phyloP scores from a whole-genome alignment of 257 asterid species.

The Solanum verrucosum region DNA sequence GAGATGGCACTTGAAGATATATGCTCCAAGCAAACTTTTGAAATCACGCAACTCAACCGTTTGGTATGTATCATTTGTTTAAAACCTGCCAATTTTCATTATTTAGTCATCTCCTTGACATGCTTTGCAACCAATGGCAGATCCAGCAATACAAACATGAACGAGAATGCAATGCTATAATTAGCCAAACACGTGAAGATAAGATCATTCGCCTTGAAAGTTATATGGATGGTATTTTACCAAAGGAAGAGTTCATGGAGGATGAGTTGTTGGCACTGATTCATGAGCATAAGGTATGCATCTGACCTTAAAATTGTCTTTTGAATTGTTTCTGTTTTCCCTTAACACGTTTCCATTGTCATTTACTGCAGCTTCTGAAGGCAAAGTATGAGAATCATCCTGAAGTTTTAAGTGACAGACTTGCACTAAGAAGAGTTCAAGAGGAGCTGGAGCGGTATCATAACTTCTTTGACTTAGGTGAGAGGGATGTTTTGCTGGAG shows the following conservation, averaged over 20 bases:
- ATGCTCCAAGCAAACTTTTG: constrained; percentile 63
- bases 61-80: constrained; percentile 38
- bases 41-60: constrained; percentile 83
- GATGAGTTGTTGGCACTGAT: constrained; percentile 63
- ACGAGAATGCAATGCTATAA: constrained; percentile 86
- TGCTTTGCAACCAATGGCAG: constrained; percentile 29
- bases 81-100: background rate
- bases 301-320: constrained; percentile 5
- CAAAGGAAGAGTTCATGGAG: constrained; percentile 83
- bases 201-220: constrained; percentile 90
- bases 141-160: constrained; percentile 96
- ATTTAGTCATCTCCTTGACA: background rate
- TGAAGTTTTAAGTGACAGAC: constrained; percentile 65
- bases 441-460: constrained; percentile 74
- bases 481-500: constrained; percentile 86
- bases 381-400: constrained; percentile 86
- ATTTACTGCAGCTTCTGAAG: constrained; percentile 65
- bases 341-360: constrained; percentile 6
- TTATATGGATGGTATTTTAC: constrained; percentile 87
- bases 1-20: constrained; percentile 97
- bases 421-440: constrained; percentile 67
- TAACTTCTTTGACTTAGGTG: constrained; percentile 90
- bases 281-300: constrained; percentile 74
- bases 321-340: background rate
- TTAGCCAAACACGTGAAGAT: constrained; percentile 90